Base-by-base conservation (phyloP, 2,329 filamentous ascomycete species). In the Uncinocarpus reesii region DNA sequence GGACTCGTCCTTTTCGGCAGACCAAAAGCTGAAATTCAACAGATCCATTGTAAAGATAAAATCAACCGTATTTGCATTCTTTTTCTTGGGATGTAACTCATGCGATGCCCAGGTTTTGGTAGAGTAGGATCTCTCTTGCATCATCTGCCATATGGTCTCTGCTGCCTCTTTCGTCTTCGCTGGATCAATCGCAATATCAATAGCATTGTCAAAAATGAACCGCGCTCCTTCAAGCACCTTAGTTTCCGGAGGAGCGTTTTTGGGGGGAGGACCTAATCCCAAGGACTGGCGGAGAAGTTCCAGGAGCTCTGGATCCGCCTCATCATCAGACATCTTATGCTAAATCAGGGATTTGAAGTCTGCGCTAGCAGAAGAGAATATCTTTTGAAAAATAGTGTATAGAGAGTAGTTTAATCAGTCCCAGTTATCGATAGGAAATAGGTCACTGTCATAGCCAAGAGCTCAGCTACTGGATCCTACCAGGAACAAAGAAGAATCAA, bases 31-130 rank as follows among this genome's bases (percentile, higher is more conserved):
- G 62, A 96, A 98, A 63, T 98, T 98, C 43, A 98, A 71, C 23
- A 98, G 66, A 63, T 98, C 92, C 87, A 98, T 94, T 16, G 86
- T 87, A 64, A 98, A 96, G 58, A 98, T 90, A 63, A 98, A 96
- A 54, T 86, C 83, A 18, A 94, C 79, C 0, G 87, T 89, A 43
- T 68, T 75, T 60, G 86, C 84, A 61, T 93, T 82, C 60, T 87
- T 87, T 35, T 77, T 60, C 63, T 89, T 84, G 1, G 92, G 92
- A 60, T 98, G 92, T 32, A 98, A 72, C 62, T 92, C 85, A 65
- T 96, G 88, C 59, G 84, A 77, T 11, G 85, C 79, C 92, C 92
- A 98, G 7, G 80, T 84, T 52, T 84, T 78, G 0, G 86, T 87
- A 3, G 86, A 92, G 67, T 93, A 96, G 31, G 75, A 70, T 61